A percentile compares a stretch with the other conserved stretches of the same genome.
Conservation (phyloP, 2,329 filamentous ascomycete genomes). For the Xylaria sp. region DNA sequence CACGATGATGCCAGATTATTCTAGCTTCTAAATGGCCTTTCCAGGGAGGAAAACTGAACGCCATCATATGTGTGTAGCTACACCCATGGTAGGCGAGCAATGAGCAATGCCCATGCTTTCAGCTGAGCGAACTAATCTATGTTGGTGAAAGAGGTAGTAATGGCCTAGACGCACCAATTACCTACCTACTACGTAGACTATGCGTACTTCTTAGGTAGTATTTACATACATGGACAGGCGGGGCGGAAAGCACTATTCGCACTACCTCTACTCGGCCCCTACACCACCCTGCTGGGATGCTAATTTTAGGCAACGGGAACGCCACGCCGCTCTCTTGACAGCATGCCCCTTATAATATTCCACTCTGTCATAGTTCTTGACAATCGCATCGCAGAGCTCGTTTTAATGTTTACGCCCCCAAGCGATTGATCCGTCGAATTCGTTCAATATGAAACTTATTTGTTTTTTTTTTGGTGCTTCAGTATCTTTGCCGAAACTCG, state of each 20-base stretch:
- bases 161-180: background rate
- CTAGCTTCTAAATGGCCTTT: background rate
- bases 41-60: background rate
- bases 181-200: no score
- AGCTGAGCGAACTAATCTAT: constrained; percentile 22
- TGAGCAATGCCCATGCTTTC: constrained; percentile 16
- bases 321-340: background rate
- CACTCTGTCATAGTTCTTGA: no score
- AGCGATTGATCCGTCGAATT: no score
- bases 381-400: no score
- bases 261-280: background rate
- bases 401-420: no score
- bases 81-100: background rate
- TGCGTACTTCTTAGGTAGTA: no score
- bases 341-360: no score
- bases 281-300: background rate
- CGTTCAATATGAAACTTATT: no score
- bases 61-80: background rate
- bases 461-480: no score
- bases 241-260: background rate
- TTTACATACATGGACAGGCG: background rate
- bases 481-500: no score
- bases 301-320: constrained; percentile 3
- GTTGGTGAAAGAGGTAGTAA: background rate
- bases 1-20: background rate